Conservation (phyloP, 352 stramenopile species). For the Globisporangium irregulare region DNA sequence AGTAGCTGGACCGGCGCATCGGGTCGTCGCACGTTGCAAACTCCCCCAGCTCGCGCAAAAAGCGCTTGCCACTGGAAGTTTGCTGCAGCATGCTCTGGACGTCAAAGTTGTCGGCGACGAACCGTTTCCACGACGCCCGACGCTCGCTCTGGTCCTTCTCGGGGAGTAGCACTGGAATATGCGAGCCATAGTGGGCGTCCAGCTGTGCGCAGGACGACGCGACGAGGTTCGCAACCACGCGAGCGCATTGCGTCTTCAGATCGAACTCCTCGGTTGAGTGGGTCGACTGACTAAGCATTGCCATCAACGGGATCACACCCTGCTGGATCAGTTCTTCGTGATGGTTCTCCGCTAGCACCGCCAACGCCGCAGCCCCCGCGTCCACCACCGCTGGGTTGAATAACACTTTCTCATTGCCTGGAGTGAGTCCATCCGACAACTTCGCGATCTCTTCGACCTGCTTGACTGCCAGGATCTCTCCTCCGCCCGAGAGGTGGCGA, state of each 20-base stretch:
- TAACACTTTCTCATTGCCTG: constrained; percentile 68
- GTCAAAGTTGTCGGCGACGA: constrained; percentile 47
- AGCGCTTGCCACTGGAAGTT: constrained; percentile 38
- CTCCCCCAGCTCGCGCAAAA: constrained; percentile 33
- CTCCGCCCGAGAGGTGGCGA: constrained; percentile 45
- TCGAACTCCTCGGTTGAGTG: constrained; percentile 30
- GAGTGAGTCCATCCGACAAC: constrained; percentile 69
- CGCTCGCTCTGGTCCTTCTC: background rate
- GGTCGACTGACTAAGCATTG: constrained; percentile 42
- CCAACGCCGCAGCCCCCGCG: constrained; percentile 59
- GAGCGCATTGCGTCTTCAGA: constrained; percentile 56
- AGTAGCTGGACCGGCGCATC: constrained; percentile 77
- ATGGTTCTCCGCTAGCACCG: constrained; percentile 64
- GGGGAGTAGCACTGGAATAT: constrained; percentile 13
- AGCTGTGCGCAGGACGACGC: constrained; percentile 50
- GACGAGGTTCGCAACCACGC: constrained; percentile 75
- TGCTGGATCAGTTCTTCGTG: constrained; percentile 60
- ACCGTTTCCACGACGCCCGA: constrained; percentile 22
- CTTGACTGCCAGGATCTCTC: constrained; percentile 69
- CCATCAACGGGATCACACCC: constrained; percentile 59
- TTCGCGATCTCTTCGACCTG: constrained; percentile 76
- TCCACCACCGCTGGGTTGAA: constrained; percentile 74
- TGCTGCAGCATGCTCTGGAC: constrained; percentile 47
- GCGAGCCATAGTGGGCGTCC: constrained; percentile 8
- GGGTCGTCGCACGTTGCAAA: constrained; percentile 52